phyloP scores from a whole-genome alignment of 23 red algal species.

The Chondrus crispus region DNA sequence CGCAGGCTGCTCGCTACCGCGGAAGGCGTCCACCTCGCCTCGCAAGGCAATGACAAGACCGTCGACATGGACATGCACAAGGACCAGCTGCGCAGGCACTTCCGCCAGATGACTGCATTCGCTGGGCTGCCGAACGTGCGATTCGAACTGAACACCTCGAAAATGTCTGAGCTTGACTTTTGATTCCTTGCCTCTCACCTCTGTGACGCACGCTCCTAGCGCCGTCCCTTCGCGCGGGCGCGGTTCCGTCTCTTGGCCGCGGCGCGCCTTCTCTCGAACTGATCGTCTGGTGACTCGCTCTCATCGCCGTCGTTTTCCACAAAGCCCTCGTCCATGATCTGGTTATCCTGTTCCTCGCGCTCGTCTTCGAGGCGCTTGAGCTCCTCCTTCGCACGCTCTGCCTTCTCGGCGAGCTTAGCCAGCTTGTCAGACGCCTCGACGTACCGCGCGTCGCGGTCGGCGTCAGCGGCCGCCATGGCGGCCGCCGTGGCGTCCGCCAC shows the following conservation, averaged over 20 bases:
- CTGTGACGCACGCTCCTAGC: background rate
- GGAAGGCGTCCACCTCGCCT: background rate
- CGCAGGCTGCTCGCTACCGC: background rate
- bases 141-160: background rate
- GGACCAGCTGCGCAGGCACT: background rate
- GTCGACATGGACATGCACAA: constrained; percentile 13
- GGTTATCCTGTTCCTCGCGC: background rate
- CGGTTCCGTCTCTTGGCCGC: background rate
- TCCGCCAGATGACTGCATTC: constrained; percentile 8
- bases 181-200: background rate
- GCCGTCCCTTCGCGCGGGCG: background rate
- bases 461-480: background rate
- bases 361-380: background rate
- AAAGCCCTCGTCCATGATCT: background rate
- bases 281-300: background rate
- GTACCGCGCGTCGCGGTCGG: no score
- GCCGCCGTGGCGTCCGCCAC: background rate
- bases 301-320: background rate
- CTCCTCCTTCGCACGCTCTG: background rate
- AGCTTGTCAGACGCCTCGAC: no score
- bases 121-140: constrained; percentile 3
- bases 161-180: background rate
- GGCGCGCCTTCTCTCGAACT: background rate
- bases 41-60: background rate
- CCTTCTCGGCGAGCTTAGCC: background rate